Base-by-base conservation (phyloP, 768 basidiomycete species). In the Phylloporus rhodoxanthus region DNA sequence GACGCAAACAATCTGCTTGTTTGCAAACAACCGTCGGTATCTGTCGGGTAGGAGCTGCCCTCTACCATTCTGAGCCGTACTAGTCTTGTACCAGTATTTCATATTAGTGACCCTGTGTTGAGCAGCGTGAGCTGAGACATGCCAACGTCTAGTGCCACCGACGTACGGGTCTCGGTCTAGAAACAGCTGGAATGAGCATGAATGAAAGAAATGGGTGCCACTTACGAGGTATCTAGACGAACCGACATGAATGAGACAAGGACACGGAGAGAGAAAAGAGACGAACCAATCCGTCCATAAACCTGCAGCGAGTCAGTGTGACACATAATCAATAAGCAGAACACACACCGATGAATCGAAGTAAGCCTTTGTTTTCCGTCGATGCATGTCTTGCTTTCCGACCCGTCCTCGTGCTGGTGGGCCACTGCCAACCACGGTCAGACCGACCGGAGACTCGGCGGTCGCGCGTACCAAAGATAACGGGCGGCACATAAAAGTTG, bases 281-380 rank as follows among this genome's bases (percentile, higher is more conserved):
- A 75, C 78, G 63, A 60, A 89, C 84, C 60, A 77, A 68, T 15
- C 87, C 87, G 54, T 79, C 74, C 74, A 89, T 79, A 58, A 87
- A 88, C 44, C 80, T 84, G 54, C 8, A 28, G 33, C 23, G 28
- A 50, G 23, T 59, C 48, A 48, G 43, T 37, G 2, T 30, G 1
- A 13, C 20, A 9, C 20, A 7, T 1, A 5, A 26, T 0, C 7
- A 37, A 33, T 32, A 36, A 8, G n/a, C 11, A 25, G 29, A 14
- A 4, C 13, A 67, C 80, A 14, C 55, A 85, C 85, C 77, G 71
- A 40, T 81, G 73, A 41, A 91, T 83, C 0, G 85, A 87, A 0
- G 86, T 89, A 41, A 89, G 63, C 21, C 89, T 70, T 61, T 91
- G 89, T 59, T 91, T 91, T 15, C 89, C 89, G 57, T 89, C 87